Percentiles rank a stretch among this genome's conserved stretches.
Conservation (phyloP, 306 rosid species). For the Pyrus betulifolia region DNA sequence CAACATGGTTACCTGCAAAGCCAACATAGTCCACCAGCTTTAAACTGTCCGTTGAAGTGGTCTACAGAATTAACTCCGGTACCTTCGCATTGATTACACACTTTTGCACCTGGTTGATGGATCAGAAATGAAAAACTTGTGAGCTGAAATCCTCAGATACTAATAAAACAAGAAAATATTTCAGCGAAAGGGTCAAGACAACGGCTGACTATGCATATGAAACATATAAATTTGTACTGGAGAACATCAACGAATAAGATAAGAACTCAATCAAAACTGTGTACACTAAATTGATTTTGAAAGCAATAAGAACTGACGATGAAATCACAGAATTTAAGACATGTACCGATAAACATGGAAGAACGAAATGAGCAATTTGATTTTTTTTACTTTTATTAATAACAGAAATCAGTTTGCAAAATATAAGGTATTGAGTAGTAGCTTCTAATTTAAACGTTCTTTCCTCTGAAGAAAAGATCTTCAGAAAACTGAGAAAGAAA, state of each 20-base stretch:
- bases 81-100: slow-evolving; percentile 75
- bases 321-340: background rate
- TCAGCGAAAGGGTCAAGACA: background rate
- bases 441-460: background rate
- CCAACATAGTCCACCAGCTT: slow-evolving; percentile 96
- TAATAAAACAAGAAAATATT: background rate
- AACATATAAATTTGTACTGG: background rate
- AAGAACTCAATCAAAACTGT: background rate
- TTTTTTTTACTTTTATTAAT: background rate
- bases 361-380: background rate
- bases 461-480: background rate
- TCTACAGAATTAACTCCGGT: slow-evolving; percentile 76
- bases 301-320: background rate
- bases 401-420: background rate
- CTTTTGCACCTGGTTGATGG: slow-evolving; percentile 51
- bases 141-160: slow-evolving; percentile 6
- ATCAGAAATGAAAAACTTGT: background rate
- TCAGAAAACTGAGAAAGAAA: background rate
- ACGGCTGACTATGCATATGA: background rate
- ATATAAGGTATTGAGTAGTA: background rate
- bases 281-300: background rate
- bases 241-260: background rate
- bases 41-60: slow-evolving; percentile 88
- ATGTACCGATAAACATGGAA: background rate
- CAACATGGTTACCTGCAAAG: slow-evolving; percentile 69